These are phyloP conservation scores for Trifolium pratense DNA, from an alignment of 306 rosid species.

Conservation along the genomic window DNA sequence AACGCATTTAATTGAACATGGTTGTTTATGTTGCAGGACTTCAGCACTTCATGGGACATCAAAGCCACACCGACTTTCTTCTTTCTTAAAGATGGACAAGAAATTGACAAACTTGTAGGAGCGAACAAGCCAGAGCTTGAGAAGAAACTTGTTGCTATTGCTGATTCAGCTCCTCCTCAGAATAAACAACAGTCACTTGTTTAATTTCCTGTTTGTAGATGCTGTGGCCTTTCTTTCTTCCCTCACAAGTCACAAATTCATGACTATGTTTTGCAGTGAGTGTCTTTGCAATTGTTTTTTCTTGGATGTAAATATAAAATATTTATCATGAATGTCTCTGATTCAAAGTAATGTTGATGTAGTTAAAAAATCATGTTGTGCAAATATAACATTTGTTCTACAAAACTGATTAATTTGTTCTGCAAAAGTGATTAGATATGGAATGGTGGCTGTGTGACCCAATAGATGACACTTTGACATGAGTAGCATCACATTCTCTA, in stretches of 20 bases:
- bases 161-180: conserved; percentile 50
- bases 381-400: conserved; percentile 33
- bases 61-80: conserved; percentile 99
- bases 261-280: conserved; percentile 24
- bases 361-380: conserved; percentile 35
- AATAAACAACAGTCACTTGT: conserved; percentile 38
- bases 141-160: conserved; percentile 65
- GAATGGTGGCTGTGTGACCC: no score
- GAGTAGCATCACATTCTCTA: no score
- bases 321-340: conserved; percentile 23
- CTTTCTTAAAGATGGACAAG: conserved; percentile 83
- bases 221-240: conserved; percentile 3
- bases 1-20: conserved; percentile 34
- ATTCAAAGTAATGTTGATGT: conserved; percentile 38
- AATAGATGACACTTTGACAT: no score
- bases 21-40: conserved; percentile 67
- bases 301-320: conserved; percentile 40
- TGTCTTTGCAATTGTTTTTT: conserved; percentile 25
- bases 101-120: conserved; percentile 94
- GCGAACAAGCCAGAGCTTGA: conserved; percentile 93
- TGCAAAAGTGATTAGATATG: neutral
- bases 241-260: conserved; percentile 3
- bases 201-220: conserved; percentile 18
- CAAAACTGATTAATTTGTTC: no score
- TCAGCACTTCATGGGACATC: conserved; percentile 93